phyloP scores from a whole-genome alignment of 202 grass and related monocot genomes.

The Carex sylvatica region DNA sequence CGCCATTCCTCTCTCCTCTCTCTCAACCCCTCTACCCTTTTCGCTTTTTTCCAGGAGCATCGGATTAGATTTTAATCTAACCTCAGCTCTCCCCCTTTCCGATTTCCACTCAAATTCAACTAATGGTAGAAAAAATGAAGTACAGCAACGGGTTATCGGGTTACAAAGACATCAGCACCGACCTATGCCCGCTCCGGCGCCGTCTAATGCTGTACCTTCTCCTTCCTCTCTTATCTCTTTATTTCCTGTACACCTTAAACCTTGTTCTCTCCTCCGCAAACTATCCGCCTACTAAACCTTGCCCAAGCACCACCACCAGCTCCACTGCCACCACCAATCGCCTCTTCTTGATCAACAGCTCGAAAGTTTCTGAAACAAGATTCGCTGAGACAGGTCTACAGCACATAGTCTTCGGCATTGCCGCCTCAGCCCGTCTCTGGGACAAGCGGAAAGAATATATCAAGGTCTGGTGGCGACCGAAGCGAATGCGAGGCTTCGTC shows the following conservation, averaged over 20 bases:
- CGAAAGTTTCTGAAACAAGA: not conserved
- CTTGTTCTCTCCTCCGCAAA: conserved; percentile 19
- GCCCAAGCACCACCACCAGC: not conserved
- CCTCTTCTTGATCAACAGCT: conserved; percentile 12
- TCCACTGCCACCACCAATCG: not conserved
- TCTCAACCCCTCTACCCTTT: not conserved
- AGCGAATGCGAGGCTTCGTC: conserved; percentile 73
- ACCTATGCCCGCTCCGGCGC: conserved; percentile 38
- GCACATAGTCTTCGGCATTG: conserved; percentile 98
- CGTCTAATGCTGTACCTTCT: conserved; percentile 57
- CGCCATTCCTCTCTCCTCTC: not conserved
- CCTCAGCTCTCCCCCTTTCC: not conserved
- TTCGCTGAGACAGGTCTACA: conserved; percentile 55
- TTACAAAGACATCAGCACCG: conserved; percentile 45
- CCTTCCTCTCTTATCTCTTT: conserved; percentile 44
- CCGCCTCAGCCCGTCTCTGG: conserved; percentile 73
- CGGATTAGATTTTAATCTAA: not conserved
- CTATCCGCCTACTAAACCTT: conserved; percentile 27
- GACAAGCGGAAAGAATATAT: conserved; percentile 88
- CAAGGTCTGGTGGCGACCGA: conserved; percentile 78
- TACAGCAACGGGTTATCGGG: conserved; percentile 7
- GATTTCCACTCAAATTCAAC: not conserved
- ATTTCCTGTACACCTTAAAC: conserved; percentile 45
- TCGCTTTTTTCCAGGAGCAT: not conserved
- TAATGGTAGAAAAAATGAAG: conserved; percentile 16